A percentile compares a stretch with the other conserved stretches of the same genome.
Conservation (phyloP, 495 filamentous ascomycete genomes). For the Lentithecium fluviatile region DNA sequence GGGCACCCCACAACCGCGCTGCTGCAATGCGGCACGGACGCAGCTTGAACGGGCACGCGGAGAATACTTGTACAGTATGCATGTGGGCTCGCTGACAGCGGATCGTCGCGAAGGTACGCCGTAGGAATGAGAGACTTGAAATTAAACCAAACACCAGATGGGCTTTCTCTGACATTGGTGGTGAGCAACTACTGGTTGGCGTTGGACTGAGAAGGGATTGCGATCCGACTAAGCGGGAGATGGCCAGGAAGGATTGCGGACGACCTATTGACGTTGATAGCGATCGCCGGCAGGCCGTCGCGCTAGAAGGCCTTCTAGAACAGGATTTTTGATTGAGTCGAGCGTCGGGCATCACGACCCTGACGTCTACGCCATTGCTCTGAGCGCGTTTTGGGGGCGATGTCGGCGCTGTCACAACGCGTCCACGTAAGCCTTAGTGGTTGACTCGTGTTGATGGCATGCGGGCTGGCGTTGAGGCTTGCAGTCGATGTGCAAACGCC, state of each 20-base stretch:
- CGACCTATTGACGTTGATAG: not conserved
- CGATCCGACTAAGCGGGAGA: slow-evolving; percentile 19
- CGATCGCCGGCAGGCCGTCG: slow-evolving; percentile 17
- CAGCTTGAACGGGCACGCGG: slow-evolving; percentile 14
- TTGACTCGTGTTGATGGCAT: slow-evolving; percentile 10
- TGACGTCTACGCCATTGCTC: slow-evolving; percentile 4
- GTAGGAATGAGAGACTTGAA: slow-evolving; percentile 3
- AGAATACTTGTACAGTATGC: slow-evolving; percentile 17
- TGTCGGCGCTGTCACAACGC: slow-evolving; percentile 1
- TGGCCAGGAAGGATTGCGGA: not conserved
- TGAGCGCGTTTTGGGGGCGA: slow-evolving; percentile 2
- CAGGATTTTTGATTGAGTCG: slow-evolving; percentile 23
- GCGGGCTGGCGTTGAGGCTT: slow-evolving; percentile 23
- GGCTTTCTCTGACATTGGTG: not conserved
- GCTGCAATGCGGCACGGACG: slow-evolving; percentile 18
- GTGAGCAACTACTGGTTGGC: not conserved
- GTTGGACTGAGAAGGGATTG: not conserved
- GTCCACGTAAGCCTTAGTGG: not conserved
- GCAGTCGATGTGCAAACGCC: slow-evolving; percentile 18
- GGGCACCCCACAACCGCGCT: slow-evolving; percentile 22
- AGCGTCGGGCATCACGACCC: slow-evolving; percentile 5
- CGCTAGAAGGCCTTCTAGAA: slow-evolving; percentile 29
- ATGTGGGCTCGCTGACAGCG: not conserved
- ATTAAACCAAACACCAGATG: slow-evolving; percentile 6
- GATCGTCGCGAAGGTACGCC: slow-evolving; percentile 1